phyloP scores from a whole-genome alignment of 202 grass and related monocot species.

The Setaria italica region DNA sequence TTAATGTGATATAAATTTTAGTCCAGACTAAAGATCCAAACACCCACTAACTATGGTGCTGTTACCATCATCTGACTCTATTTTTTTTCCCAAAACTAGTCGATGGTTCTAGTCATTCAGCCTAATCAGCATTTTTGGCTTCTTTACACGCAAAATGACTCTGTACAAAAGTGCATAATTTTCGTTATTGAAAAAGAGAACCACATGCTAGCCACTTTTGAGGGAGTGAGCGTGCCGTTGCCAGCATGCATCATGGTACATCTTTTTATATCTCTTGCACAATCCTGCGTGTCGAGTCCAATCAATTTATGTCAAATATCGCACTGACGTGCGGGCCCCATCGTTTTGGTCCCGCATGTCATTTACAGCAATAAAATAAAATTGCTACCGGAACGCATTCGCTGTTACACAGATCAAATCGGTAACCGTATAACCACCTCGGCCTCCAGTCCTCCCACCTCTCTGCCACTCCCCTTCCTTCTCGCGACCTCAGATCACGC shows the following conservation, averaged over 20 bases:
- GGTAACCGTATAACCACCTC: constrained; percentile 9
- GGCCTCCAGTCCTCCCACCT: background rate
- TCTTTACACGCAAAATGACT: too few species aligned
- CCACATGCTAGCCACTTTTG: too few species aligned
- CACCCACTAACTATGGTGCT: too few species aligned
- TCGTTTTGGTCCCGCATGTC: background rate
- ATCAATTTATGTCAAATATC: background rate
- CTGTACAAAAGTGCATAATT: too few species aligned
- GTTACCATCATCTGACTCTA: too few species aligned
- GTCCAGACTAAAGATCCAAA: too few species aligned
- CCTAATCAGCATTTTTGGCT: too few species aligned
- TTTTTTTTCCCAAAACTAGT: too few species aligned
- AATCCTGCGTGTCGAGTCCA: background rate
- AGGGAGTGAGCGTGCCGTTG: background rate
- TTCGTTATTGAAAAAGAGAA: too few species aligned
- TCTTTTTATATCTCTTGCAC: background rate
- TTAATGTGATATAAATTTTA: too few species aligned
- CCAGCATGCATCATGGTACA: constrained; percentile 6
- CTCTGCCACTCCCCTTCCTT: background rate
- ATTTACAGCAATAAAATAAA: background rate
- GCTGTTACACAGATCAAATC: background rate
- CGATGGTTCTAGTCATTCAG: too few species aligned
- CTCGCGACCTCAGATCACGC: constrained; percentile 46
- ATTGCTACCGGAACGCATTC: background rate
- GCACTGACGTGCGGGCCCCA: background rate